These are phyloP conservation scores for Pachysandra terminalis DNA, from an alignment of 164 flowering plant genomes.

Conservation along the genomic window DNA sequence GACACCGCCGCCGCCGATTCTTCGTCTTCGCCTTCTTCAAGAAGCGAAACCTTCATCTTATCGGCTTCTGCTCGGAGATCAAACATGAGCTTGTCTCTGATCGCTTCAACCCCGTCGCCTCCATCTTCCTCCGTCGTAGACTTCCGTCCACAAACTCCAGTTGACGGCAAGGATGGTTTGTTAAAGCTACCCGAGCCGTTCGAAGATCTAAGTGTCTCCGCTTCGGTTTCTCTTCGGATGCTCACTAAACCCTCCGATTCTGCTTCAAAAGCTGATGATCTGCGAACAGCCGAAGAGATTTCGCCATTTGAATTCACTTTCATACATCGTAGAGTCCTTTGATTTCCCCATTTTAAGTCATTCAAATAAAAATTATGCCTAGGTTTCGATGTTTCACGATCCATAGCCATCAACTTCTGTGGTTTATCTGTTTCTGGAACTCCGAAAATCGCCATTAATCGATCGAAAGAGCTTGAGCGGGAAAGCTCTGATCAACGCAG, in stretches of 20 bases:
- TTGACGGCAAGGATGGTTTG: conserved; percentile 5
- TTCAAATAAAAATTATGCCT: conserved; percentile 69
- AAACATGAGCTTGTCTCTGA: conserved; percentile 49
- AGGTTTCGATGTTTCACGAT: conserved; percentile 51
- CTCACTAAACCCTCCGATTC: conserved; percentile 10
- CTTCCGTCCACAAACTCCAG: conserved; percentile 1
- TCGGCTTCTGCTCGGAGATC: conserved; percentile 55
- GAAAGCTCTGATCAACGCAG: neutral
- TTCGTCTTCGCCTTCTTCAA: conserved; percentile 22
- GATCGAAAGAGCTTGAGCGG: neutral
- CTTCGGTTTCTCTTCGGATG: conserved; percentile 7
- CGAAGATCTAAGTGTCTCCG: conserved; percentile 10
- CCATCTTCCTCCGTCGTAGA: conserved; percentile 4
- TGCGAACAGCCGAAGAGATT: conserved; percentile 15
- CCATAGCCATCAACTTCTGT: conserved; percentile 24
- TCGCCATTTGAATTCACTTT: conserved; percentile 27
- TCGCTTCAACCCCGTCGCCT: conserved; percentile 51
- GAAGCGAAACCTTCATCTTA: conserved; percentile 45
- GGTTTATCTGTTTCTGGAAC: conserved; percentile 9
- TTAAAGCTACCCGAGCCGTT: neutral
- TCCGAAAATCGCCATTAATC: conserved; percentile 31
- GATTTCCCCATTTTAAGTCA: conserved; percentile 61
- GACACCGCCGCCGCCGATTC: neutral
- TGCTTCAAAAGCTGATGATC: conserved; percentile 23
- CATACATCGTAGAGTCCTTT: conserved; percentile 47